phyloP scores from a whole-genome alignment of 78 protist genomes.

The Dictyostelium capitatum region DNA sequence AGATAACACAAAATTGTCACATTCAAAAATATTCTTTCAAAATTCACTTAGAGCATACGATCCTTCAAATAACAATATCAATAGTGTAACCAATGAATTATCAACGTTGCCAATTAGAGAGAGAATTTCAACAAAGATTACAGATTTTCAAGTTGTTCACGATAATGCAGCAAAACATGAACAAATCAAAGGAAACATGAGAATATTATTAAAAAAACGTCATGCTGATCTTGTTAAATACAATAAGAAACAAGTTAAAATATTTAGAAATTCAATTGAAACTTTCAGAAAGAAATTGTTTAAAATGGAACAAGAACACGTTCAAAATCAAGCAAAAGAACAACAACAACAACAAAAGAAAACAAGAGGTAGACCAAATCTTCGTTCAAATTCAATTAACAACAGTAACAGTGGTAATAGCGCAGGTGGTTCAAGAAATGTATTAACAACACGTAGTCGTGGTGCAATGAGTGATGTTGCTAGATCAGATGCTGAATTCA shows the following conservation, averaged over 20 bases:
- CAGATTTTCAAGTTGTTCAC: conserved; percentile 29
- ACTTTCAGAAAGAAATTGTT: conserved; percentile 29
- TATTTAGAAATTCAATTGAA: conserved; percentile 16
- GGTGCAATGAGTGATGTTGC: conserved; percentile 33
- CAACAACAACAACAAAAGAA: not conserved
- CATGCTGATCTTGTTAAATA: not conserved
- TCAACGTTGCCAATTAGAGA: not conserved
- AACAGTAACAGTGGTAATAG: not conserved
- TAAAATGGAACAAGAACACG: conserved; percentile 24
- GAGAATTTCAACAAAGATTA: not conserved
- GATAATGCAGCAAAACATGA: not conserved
- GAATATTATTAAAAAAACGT: not conserved
- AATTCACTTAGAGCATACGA: not conserved
- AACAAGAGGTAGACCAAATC: not conserved
- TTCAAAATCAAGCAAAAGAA: not conserved
- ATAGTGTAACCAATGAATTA: not conserved
- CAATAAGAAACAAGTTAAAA: conserved; percentile 21
- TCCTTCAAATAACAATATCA: conserved; percentile 2
- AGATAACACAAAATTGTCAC: not conserved
- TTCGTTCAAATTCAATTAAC: not conserved
- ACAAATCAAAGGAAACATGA: conserved; percentile 1
- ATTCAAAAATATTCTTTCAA: conserved; percentile 31
- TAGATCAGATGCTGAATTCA: conserved; percentile 37
- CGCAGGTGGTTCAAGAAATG: not conserved
- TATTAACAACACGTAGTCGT: conserved; percentile 35